Conservation (phyloP, 768 basidiomycete genomes). For the Baorangia bicolor region DNA sequence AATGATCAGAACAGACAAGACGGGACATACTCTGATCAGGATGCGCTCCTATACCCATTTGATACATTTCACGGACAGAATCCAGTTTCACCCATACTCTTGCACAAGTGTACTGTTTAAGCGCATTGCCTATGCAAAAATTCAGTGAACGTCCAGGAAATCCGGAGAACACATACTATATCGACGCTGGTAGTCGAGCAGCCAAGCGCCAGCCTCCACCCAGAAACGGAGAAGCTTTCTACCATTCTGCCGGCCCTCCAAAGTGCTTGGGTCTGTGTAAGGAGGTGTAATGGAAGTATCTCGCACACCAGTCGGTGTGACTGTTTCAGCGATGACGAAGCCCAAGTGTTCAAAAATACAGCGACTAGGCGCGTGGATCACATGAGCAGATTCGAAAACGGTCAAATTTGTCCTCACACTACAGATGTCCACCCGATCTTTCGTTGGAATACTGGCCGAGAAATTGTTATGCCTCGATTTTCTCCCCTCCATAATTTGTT, state of each 20-base stretch:
- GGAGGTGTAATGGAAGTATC: slow-evolving; percentile 57
- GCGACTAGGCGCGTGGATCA: slow-evolving; percentile 28
- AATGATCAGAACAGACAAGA: neutral
- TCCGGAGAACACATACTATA: slow-evolving; percentile 36
- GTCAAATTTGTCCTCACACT: slow-evolving; percentile 45
- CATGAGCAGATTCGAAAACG: slow-evolving; percentile 10
- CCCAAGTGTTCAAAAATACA: slow-evolving; percentile 43
- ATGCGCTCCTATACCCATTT: slow-evolving; percentile 72
- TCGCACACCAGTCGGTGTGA: slow-evolving; percentile 25
- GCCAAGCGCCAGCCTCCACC: slow-evolving; percentile 73
- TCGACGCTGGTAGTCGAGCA: slow-evolving; percentile 53
- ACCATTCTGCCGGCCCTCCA: slow-evolving; percentile 50
- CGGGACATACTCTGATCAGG: slow-evolving; percentile 64
- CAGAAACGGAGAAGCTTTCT: slow-evolving; percentile 73
- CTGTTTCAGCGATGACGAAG: slow-evolving; percentile 31
- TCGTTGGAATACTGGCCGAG: slow-evolving; percentile 51
- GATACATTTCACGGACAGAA: slow-evolving; percentile 67
- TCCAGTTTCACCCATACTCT: slow-evolving; percentile 53
- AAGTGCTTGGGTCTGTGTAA: slow-evolving; percentile 43
- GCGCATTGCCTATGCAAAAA: slow-evolving; percentile 38
- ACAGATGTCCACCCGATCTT: slow-evolving; percentile 66
- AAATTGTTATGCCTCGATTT: slow-evolving; percentile 53
- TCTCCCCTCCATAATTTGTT: slow-evolving; percentile 76
- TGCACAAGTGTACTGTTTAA: slow-evolving; percentile 44
- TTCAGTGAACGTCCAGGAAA: slow-evolving; percentile 12